Conservation (phyloP, 1,284 basidiomycete species). For the Quambalaria eucalypti region DNA sequence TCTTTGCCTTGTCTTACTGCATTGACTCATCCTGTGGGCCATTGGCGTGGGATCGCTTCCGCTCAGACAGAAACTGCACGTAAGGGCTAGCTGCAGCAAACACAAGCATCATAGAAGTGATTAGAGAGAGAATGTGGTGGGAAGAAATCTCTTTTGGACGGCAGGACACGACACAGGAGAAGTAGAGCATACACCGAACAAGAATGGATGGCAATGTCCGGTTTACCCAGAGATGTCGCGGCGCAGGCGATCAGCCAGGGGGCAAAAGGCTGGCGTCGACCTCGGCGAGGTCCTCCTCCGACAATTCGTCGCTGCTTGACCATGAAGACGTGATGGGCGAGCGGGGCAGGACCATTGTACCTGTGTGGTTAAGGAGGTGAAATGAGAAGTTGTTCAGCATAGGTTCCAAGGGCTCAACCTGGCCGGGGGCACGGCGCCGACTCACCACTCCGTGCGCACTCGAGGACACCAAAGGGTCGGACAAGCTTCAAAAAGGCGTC, state of each 20-base stretch:
- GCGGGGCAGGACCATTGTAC: conserved; percentile 45
- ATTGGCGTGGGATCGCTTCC: no score
- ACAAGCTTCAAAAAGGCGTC: conserved; percentile 87
- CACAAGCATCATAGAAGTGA: no score
- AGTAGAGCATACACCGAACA: no score
- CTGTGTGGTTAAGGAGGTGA: conserved; percentile 1
- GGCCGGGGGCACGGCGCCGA: conserved; percentile 18
- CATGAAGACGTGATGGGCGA: conserved; percentile 40
- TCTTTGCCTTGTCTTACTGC: no score
- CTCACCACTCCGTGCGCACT: conserved; percentile 80
- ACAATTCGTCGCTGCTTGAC: conserved; percentile 26
- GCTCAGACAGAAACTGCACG: no score
- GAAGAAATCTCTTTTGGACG: no score
- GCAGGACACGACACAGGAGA: no score
- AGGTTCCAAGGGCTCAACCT: background rate
- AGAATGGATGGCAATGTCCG: no score
- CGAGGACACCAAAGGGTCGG: conserved; percentile 88
- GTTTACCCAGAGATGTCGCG: no score
- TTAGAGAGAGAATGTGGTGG: no score
- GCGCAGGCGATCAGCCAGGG: conserved; percentile 39
- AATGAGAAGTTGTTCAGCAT: conserved; percentile 2
- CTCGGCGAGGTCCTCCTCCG: conserved; percentile 27
- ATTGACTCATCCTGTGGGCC: no score
- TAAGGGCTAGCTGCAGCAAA: no score
- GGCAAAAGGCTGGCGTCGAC: conserved; percentile 43